These are phyloP conservation scores for Cryptococcus sp. DNA, from an alignment of 1,284 basidiomycete species.

Conservation along the genomic window DNA sequence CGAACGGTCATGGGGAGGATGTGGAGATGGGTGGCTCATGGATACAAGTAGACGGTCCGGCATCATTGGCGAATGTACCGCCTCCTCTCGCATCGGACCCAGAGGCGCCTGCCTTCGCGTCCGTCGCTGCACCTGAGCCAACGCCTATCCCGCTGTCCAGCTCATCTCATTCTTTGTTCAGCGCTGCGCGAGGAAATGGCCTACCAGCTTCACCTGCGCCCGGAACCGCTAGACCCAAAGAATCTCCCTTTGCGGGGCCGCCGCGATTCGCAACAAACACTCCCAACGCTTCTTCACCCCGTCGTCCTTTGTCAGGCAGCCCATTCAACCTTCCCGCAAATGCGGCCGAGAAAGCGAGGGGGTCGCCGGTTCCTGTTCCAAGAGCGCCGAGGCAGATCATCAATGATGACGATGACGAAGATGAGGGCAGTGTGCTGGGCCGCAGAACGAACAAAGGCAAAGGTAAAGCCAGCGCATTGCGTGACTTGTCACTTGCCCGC, in stretches of 20 bases:
- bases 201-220: conserved; percentile 15
- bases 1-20: conserved; percentile 24
- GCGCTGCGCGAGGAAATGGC: conserved; percentile 14
- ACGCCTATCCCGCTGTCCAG: conserved; percentile 20
- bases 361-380: conserved; percentile 19
- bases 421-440: conserved; percentile 6
- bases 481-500: conserved; percentile 1
- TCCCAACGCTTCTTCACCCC: conserved; percentile 10
- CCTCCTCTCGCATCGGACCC: conserved; percentile 3
- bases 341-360: conserved; percentile 8
- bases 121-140: conserved; percentile 8
- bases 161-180: conserved; percentile 9
- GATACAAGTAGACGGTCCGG: conserved; percentile 7
- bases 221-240: conserved; percentile 1
- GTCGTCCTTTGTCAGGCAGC: conserved; percentile 29
- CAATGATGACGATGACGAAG: conserved; percentile 35
- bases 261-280: conserved; percentile 39
- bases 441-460: background rate
- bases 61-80: background rate
- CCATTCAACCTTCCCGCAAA: conserved; percentile 33
- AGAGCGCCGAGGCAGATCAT: conserved; percentile 27
- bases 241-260: conserved; percentile 45
- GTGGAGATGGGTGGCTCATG: conserved; percentile 27
- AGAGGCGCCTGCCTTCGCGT: background rate
- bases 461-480: background rate